phyloP scores from a whole-genome alignment of 2,329 filamentous ascomycete species.

The Thielaviopsis musarum region DNA sequence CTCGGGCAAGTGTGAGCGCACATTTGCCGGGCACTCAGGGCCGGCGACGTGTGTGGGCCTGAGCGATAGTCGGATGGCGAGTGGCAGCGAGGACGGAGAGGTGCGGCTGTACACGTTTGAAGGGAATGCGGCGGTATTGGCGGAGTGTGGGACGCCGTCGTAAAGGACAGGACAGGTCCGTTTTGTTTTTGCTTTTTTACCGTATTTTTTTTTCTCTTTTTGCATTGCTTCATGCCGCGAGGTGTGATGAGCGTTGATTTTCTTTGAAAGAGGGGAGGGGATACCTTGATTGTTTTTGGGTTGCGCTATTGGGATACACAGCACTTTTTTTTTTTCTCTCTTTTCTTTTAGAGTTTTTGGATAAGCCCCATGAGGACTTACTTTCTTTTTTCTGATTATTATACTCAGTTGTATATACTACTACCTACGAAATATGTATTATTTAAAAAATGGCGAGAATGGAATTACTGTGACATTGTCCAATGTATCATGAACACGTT shows the following conservation, averaged over 20 bases:
- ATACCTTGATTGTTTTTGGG: background rate
- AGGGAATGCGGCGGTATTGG: constrained; percentile 27
- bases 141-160: constrained; percentile 34
- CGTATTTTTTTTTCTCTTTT: background rate
- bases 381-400: background rate
- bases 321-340: background rate
- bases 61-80: constrained; percentile 77
- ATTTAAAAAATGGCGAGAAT: too few relatives aligned
- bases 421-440: too few relatives aligned
- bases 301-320: constrained; percentile 1
- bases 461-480: too few relatives aligned
- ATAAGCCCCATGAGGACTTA: background rate
- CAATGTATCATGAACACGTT: too few relatives aligned
- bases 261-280: too few relatives aligned
- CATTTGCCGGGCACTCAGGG: constrained; percentile 76
- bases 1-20: constrained; percentile 80
- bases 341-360: background rate
- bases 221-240: too few relatives aligned
- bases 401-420: too few relatives aligned
- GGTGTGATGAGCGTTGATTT: too few relatives aligned
- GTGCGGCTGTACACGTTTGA: constrained; percentile 71
- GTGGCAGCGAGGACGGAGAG: constrained; percentile 84
- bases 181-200: background rate
- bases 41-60: constrained; percentile 88
- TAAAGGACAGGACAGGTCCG: constrained; percentile 16